Evolutionary conservation across 495 filamentous ascomycete species (phyloP).

Genomic region (Xylaria bambusicola): DNA sequence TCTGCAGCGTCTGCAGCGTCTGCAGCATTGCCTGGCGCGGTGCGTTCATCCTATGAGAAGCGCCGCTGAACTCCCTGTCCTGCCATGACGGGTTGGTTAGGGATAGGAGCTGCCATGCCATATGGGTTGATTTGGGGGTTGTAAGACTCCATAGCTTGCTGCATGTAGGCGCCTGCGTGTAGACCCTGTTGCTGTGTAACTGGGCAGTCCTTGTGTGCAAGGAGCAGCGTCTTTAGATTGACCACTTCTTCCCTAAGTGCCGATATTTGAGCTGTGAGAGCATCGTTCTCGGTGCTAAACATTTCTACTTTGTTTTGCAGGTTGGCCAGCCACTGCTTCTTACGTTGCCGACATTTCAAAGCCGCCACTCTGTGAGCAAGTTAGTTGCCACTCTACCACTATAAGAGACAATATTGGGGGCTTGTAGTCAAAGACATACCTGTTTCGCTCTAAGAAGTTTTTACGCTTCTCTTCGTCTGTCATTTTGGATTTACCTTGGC

Average conservation of each 20-base stretch:
- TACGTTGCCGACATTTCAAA: constrained; percentile 94
- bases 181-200: constrained; percentile 87
- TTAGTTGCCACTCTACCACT: constrained; percentile 28
- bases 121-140: constrained; percentile 71
- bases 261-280: constrained; percentile 77
- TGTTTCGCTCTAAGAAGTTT: constrained; percentile 94
- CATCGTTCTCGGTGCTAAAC: constrained; percentile 88
- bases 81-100: constrained; percentile 56
- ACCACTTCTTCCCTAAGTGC: constrained; percentile 88
- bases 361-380: constrained; percentile 74
- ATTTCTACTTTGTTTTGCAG: constrained; percentile 93
- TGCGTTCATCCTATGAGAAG: constrained; percentile 44
- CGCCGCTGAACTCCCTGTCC: constrained; percentile 55
- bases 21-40: constrained; percentile 10
- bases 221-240: constrained; percentile 86
- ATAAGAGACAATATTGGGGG: no score
- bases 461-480: constrained; percentile 98
- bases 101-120: constrained; percentile 61
- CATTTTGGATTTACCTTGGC: constrained; percentile 74
- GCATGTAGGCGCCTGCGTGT: constrained; percentile 66
- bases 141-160: constrained; percentile 48
- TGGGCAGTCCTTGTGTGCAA: constrained; percentile 96
- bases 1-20: not conserved
- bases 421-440: constrained; percentile 64
- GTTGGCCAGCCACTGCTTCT: constrained; percentile 98